Evolutionary conservation across 257 asterid species (phyloP).

Genomic region (Nyctanthes arbortristis): DNA sequence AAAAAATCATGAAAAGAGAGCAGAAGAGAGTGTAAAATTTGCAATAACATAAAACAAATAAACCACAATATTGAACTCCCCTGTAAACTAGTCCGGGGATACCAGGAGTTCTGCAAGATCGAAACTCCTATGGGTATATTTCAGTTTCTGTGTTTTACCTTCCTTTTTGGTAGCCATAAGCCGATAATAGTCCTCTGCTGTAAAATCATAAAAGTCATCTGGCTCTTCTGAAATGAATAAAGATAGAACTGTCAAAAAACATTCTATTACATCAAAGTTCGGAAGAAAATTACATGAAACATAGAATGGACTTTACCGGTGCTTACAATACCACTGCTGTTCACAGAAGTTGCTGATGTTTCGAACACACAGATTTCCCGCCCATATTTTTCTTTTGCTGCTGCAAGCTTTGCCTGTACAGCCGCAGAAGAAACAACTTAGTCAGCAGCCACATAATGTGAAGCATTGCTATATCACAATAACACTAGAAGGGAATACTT

Average conservation of each 20-base stretch:
- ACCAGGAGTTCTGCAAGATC: slow-evolving; percentile 11
- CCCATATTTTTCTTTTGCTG: slow-evolving; percentile 78
- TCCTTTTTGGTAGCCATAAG: slow-evolving; percentile 72
- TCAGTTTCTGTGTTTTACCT: slow-evolving; percentile 51
- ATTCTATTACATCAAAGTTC: slow-evolving; percentile 6
- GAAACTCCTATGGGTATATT: no score
- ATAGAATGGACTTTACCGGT: slow-evolving; percentile 38
- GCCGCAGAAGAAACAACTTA: slow-evolving; percentile 18
- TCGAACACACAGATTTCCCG: slow-evolving; percentile 75
- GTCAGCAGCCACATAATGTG: slow-evolving; percentile 6
- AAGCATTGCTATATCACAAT: no score
- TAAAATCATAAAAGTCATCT: slow-evolving; percentile 87
- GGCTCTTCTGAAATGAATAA: slow-evolving; percentile 53
- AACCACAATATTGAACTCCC: slow-evolving; percentile 11
- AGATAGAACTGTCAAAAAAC: not conserved
- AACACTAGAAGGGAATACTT: no score
- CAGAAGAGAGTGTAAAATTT: no score
- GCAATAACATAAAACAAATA: no score
- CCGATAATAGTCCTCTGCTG: slow-evolving; percentile 83
- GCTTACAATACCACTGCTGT: slow-evolving; percentile 45
- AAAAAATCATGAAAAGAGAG: slow-evolving; percentile 13
- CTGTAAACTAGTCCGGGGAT: not conserved
- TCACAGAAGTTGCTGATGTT: slow-evolving; percentile 57
- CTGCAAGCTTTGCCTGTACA: slow-evolving; percentile 66
- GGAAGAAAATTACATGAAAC: not conserved